A percentile compares a stretch with the other conserved stretches of the same genome.
These are phyloP conservation scores for Sclerospora graminicola DNA, from an alignment of 352 stramenopile species.

Conservation along the genomic window DNA sequence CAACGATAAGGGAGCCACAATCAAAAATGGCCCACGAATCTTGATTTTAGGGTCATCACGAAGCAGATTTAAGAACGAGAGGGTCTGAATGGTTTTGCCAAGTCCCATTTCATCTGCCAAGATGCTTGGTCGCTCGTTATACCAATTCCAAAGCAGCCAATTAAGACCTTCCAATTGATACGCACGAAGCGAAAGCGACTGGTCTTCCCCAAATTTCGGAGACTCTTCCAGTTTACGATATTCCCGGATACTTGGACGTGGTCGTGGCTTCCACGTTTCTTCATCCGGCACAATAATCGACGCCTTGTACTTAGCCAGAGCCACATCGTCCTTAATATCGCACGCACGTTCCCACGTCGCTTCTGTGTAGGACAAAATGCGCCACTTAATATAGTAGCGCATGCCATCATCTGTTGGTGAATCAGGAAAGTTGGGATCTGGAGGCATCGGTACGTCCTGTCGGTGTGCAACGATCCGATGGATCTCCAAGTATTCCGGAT, in stretches of 20 bases:
- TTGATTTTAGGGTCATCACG: constrained; percentile 84
- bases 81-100: constrained; percentile 88
- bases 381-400: constrained; percentile 85
- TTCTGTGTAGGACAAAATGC: constrained; percentile 76
- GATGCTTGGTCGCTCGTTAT: constrained; percentile 83
- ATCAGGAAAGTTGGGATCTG: constrained; percentile 43
- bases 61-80: constrained; percentile 92
- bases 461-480: constrained; percentile 78
- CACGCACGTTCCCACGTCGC: constrained; percentile 83
- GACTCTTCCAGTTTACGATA: constrained; percentile 83
- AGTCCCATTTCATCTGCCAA: constrained; percentile 89
- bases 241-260: constrained; percentile 63
- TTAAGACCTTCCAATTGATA: constrained; percentile 87
- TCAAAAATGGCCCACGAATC: constrained; percentile 92
- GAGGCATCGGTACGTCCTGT: constrained; percentile 42
- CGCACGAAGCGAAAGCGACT: constrained; percentile 57
- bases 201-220: constrained; percentile 59
- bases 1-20: constrained; percentile 97
- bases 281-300: constrained; percentile 46
- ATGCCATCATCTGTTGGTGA: constrained; percentile 77
- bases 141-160: constrained; percentile 87
- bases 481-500: constrained; percentile 86
- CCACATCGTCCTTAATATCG: constrained; percentile 78
- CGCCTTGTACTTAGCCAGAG: constrained; percentile 65
- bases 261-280: constrained; percentile 44